Percentiles rank a stretch among this genome's conserved stretches.
phyloP scores from a whole-genome alignment of 2,329 filamentous ascomycete genomes.

The Trichophyton verrucosum region DNA sequence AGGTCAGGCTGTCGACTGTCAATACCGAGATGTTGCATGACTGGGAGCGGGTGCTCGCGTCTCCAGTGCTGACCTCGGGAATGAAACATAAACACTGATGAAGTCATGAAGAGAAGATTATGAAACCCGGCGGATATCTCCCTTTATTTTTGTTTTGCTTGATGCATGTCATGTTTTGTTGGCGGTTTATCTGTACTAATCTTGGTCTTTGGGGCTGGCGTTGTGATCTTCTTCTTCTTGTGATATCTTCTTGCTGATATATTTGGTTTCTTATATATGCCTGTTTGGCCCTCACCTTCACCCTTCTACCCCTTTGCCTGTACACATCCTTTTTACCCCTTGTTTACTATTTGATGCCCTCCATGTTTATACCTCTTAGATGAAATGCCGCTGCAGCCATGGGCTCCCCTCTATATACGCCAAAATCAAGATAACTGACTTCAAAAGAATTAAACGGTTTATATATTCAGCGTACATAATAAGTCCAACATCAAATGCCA shows the following conservation, averaged over 20 bases:
- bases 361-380: background rate
- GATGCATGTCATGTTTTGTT: background rate
- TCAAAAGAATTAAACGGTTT: background rate
- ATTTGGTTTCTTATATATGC: no score
- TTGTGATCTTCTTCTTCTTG: background rate
- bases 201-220: background rate
- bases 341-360: background rate
- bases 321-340: no score
- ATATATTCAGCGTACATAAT: background rate
- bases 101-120: background rate
- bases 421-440: background rate
- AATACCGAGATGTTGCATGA: slow-evolving; percentile 39
- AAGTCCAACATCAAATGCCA: background rate
- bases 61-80: slow-evolving; percentile 8
- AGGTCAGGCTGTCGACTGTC: slow-evolving; percentile 33
- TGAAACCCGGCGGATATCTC: no score
- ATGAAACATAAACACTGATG: slow-evolving; percentile 4
- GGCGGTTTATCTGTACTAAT: background rate
- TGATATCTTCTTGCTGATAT: background rate
- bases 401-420: background rate
- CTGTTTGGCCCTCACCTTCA: background rate
- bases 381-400: background rate
- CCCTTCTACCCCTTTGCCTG: background rate
- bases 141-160: no score
- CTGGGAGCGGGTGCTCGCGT: slow-evolving; percentile 19